Evolutionary conservation across 192 early-diverging fungal species (phyloP).

Genomic region (Podila minutissima): DNA sequence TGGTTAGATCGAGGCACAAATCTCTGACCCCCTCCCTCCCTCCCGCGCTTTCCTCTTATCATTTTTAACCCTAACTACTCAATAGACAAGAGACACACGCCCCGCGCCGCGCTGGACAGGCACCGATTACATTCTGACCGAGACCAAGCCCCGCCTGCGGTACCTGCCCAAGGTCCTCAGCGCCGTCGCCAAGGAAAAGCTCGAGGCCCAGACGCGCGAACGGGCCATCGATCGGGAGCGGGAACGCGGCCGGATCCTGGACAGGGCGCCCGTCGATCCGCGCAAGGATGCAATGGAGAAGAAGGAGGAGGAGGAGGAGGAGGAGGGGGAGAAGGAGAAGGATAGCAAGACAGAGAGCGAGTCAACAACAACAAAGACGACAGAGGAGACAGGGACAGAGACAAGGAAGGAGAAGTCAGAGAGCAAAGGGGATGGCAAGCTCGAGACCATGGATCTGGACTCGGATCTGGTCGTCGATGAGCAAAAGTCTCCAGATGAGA

Average conservation of each 20-base stretch:
- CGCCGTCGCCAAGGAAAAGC: conserved; percentile 10
- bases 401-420: not conserved
- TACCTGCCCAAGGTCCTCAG: conserved; percentile 50
- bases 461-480: conserved; percentile 9
- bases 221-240: not conserved
- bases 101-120: not conserved
- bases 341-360: not conserved
- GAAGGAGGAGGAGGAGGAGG: not conserved
- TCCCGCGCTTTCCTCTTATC: not conserved
- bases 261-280: not conserved
- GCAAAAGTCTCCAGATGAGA: not conserved
- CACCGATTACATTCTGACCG: conserved; percentile 32
- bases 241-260: not conserved
- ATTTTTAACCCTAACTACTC: not conserved
- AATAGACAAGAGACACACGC: not conserved
- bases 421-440: not conserved
- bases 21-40: not conserved
- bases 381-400: not conserved
- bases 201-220: conserved; percentile 10
- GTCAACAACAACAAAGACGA: not conserved
- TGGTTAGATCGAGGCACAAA: no score
- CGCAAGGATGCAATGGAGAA: not conserved
- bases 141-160: conserved; percentile 32
- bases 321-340: not conserved
- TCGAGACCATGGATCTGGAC: conserved; percentile 7